Evolutionary conservation across 768 basidiomycete species (phyloP).

Genomic region (Rhizopogon vesiculosus): DNA sequence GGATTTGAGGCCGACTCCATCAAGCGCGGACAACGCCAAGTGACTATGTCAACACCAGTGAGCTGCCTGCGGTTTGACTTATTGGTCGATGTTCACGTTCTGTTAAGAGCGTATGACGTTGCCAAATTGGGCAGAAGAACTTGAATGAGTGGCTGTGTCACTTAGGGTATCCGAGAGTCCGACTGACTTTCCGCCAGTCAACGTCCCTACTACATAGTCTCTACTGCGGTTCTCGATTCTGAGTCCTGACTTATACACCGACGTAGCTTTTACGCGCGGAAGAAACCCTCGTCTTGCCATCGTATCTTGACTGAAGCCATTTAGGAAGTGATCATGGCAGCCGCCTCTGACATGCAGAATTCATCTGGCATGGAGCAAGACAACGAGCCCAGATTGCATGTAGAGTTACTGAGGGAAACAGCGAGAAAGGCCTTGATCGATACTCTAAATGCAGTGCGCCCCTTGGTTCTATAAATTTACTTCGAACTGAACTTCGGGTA

Average conservation of each 20-base stretch:
- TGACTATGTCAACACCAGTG: neutral
- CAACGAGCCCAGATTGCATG: slow-evolving; percentile 44
- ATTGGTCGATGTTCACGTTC: neutral
- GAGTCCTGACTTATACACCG: no score
- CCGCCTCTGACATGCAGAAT: slow-evolving; percentile 32
- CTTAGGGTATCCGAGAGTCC: no score
- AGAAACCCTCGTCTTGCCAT: no score
- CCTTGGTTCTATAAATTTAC: neutral
- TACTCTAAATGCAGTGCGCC: slow-evolving; percentile 71
- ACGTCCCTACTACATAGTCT: no score
- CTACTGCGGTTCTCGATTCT: no score
- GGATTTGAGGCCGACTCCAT: slow-evolving; percentile 19
- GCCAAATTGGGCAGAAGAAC: neutral
- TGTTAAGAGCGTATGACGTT: slow-evolving; percentile 5
- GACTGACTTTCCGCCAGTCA: no score
- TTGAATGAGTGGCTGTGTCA: slow-evolving; percentile 24
- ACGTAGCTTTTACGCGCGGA: no score
- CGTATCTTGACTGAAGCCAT: no score
- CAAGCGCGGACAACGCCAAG: neutral
- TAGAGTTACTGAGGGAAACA: slow-evolving; percentile 68
- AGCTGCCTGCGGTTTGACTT: neutral
- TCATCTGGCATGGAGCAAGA: slow-evolving; percentile 28
- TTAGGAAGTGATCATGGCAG: slow-evolving; percentile 15
- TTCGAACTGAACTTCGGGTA: neutral
- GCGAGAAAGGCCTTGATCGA: slow-evolving; percentile 80